Evolutionary conservation across 208 protist species (phyloP), one percentile per base, ranked within the genome.

Genomic region (Naegleria fowleri): DNA sequence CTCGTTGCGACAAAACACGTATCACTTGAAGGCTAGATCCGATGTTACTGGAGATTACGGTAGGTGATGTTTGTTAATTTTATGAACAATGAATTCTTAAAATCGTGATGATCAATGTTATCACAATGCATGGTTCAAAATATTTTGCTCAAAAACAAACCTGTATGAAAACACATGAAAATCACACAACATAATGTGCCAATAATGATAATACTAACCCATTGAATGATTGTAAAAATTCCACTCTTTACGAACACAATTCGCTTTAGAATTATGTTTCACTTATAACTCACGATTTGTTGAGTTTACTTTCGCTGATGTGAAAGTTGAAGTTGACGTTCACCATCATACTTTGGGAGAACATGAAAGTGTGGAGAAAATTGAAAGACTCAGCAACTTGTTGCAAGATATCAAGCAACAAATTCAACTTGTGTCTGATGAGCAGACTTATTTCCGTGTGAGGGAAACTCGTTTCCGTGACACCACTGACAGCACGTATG

Each of bases 401-500:
- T 58, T 88, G 19, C 5, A 52, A 39, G 40, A 58, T 29, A 22
- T 88, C 7, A 88, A 88, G 85, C 7, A 88, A 9, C 39, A 88
- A 58, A 58, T 88, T 88, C 4, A 29, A 59, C 5, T 40, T 5
- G 36, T 88, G 9, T 5, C 13, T 6, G 22, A 51, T 19, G 85
- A 88, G 16, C 85, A 88, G 33, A 39, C 6, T 39, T 88, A 88
- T 58, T 58, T 88, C 41, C 19, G 40, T 58, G 36, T 43, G 15
- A 48, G 85, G 39, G 85, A 88, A 88, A 22, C 5, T 29, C 51
- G 85, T 58, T 88, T 88, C 41, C 33, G 43, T 15, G 41, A 88
- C 6, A 88, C 85, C 22, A 58, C 85, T 19, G 85, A 88, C 22
- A 88, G 85, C 22, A 88, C 43, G 16, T 33, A 88, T 88, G 6